phyloP scores from a whole-genome alignment of 75 land plant genomes.

The Sequoia sempervirens region DNA sequence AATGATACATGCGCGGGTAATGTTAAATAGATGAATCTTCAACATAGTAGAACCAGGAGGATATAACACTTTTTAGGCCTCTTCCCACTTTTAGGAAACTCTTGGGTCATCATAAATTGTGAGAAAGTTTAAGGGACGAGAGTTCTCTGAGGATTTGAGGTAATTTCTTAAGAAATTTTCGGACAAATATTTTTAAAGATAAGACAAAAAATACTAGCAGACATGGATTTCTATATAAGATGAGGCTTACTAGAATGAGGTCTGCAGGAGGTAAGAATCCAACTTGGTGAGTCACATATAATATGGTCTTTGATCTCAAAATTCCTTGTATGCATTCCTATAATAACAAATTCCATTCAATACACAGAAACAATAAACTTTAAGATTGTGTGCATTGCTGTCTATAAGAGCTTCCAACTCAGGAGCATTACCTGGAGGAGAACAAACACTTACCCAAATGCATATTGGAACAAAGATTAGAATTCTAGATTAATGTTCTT shows the following conservation, averaged over 20 bases:
- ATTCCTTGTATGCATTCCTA: constrained; percentile 70
- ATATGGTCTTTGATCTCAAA: constrained; percentile 57
- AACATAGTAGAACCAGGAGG: not conserved
- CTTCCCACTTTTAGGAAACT: not conserved
- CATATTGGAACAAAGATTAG: not conserved
- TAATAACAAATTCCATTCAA: constrained; percentile 4
- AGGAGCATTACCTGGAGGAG: not conserved
- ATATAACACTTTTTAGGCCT: not conserved
- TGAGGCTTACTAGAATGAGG: constrained; percentile 40
- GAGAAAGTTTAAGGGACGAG: not conserved
- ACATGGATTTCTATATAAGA: not conserved
- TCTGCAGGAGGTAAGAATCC: constrained; percentile 52
- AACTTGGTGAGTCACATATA: constrained; percentile 89
- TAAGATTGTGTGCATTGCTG: not conserved
- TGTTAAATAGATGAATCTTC: not conserved
- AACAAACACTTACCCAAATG: not conserved
- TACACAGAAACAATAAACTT: not conserved
- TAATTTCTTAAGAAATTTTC: not conserved
- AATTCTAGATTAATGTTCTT: not conserved
- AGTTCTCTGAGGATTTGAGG: not conserved
- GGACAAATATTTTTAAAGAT: not conserved
- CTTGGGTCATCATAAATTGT: not conserved
- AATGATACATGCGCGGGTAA: not conserved
- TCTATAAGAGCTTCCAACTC: not conserved
- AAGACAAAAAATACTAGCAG: not conserved